Evolutionary conservation across 1,284 basidiomycete species (phyloP).

Genomic region (Malassezia dermatis): DNA sequence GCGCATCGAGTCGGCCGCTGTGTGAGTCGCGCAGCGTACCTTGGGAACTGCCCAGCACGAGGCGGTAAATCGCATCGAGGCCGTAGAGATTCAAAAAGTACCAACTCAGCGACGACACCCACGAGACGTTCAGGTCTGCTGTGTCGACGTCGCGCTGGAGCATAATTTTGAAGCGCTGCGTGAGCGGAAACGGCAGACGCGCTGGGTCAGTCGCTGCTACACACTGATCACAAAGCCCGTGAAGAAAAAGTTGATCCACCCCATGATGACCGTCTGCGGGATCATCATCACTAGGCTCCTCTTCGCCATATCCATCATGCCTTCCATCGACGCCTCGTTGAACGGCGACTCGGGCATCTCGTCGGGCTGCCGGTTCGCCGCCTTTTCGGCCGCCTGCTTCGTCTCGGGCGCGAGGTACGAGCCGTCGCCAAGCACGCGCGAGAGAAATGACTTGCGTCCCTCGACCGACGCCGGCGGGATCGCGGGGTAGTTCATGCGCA

Average conservation of each 20-base stretch:
- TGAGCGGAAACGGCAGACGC: conserved; percentile 91
- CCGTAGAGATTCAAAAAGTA: conserved; percentile 99
- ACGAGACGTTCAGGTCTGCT: conserved; percentile 91
- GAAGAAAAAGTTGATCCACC: conserved; percentile 99
- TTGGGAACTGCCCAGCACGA: conserved; percentile 83
- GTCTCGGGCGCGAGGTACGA: conserved; percentile 33
- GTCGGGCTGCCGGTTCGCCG: conserved; percentile 12
- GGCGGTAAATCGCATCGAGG: conserved; percentile 83
- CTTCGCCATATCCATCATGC: conserved; percentile 98
- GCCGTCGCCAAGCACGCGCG: conserved; percentile 31
- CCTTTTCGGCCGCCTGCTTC: conserved; percentile 9
- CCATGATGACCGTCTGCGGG: conserved; percentile 83
- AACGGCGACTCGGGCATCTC: conserved; percentile 47
- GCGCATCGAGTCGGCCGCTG: conserved; percentile 46
- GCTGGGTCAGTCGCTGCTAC: conserved; percentile 47
- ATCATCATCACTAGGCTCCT: conserved; percentile 73
- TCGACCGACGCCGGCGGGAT: conserved; percentile 32
- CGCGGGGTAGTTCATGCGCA: conserved; percentile 34
- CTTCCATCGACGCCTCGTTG: conserved; percentile 73
- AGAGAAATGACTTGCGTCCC: conserved; percentile 27
- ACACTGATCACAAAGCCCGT: conserved; percentile 78
- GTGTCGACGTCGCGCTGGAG: conserved; percentile 92
- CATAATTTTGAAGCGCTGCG: conserved; percentile 96
- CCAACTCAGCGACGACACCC: conserved; percentile 98
- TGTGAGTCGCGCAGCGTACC: conserved; percentile 53